phyloP scores from a whole-genome alignment of 192 early-diverging fungal species.

The Linnemannia schmuckeri region DNA sequence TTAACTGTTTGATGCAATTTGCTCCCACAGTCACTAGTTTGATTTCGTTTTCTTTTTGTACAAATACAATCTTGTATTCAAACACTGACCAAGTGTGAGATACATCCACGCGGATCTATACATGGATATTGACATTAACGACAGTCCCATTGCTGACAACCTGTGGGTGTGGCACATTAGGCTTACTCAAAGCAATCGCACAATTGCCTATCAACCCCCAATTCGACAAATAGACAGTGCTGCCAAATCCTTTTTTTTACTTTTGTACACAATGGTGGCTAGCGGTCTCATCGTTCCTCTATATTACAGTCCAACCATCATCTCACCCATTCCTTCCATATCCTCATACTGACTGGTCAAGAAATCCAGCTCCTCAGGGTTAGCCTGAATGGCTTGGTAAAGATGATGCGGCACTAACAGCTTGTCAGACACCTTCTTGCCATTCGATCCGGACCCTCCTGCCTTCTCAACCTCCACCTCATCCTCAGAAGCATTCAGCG shows the following conservation, averaged over 20 bases:
- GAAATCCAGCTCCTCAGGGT: constrained; percentile 62
- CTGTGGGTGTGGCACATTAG: no score
- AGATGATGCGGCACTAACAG: constrained; percentile 67
- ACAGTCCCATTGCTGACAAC: no score
- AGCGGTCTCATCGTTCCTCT: background rate
- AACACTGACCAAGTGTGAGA: no score
- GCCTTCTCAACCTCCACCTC: constrained; percentile 14
- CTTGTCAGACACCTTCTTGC: constrained; percentile 44
- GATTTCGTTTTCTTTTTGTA: no score
- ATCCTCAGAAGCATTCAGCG: constrained; percentile 33
- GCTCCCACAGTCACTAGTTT: no score
- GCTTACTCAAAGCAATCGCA: no score
- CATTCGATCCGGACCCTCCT: background rate
- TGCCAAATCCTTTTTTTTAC: background rate
- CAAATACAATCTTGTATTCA: no score
- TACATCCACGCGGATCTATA: no score
- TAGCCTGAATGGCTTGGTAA: constrained; percentile 60
- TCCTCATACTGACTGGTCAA: constrained; percentile 60
- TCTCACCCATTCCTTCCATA: constrained; percentile 54
- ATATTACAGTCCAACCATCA: constrained; percentile 36
- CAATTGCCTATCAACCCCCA: no score
- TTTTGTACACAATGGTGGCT: background rate
- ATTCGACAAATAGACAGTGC: background rate
- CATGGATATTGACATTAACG: no score
- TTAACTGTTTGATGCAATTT: no score